Percentiles rank a stretch among this genome's conserved stretches.
These are phyloP conservation scores for Dictyostelium purpureum DNA, from an alignment of 78 protist genomes.

Conservation along the genomic window DNA sequence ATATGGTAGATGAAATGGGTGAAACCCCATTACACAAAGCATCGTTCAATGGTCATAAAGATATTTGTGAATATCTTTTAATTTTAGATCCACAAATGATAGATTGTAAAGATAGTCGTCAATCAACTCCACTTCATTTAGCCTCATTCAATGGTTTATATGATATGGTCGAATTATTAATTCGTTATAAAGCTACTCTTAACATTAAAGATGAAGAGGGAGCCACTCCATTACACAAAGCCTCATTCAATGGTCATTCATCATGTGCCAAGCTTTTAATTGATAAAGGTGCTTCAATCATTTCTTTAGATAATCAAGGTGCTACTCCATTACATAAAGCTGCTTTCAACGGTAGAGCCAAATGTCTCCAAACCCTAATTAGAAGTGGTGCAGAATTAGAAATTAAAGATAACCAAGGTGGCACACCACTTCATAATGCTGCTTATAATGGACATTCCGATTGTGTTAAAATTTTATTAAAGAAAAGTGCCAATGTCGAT, in stretches of 20 bases:
- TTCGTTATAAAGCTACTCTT: constrained; percentile 25
- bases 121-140: constrained; percentile 83
- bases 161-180: constrained; percentile 57
- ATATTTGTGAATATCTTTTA: constrained; percentile 50
- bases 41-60: constrained; percentile 81
- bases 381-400: constrained; percentile 59
- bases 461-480: constrained; percentile 49
- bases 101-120: constrained; percentile 52
- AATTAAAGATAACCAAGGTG: constrained; percentile 80
- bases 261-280: constrained; percentile 48
- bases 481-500: constrained; percentile 70
- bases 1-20: constrained; percentile 80
- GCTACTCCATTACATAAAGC: constrained; percentile 83
- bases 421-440: constrained; percentile 82
- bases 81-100: not conserved
- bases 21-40: constrained; percentile 82
- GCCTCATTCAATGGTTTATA: constrained; percentile 77
- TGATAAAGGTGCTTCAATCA: constrained; percentile 70
- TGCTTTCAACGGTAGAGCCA: constrained; percentile 71
- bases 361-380: constrained; percentile 63
- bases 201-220: constrained; percentile 78
- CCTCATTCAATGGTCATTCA: constrained; percentile 72
- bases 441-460: constrained; percentile 81
- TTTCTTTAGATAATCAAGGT: constrained; percentile 62
- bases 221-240: constrained; percentile 81